Evolutionary conservation across 441 rosid species (phyloP).

Genomic region (Gossypium lobatum): DNA sequence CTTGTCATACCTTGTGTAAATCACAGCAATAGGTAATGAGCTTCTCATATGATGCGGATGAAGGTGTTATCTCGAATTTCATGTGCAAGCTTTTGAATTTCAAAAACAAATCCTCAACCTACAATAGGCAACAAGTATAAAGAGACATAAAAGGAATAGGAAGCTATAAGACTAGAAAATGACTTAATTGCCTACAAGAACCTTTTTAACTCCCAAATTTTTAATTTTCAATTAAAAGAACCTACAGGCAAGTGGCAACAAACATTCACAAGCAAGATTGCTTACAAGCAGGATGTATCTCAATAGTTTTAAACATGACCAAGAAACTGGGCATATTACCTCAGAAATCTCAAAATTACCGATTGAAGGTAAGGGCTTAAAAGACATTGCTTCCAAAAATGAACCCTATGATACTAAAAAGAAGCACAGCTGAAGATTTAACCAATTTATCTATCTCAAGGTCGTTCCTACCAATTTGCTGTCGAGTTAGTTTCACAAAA

Average conservation of each 20-base stretch:
- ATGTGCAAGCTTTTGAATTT: slow-evolving; percentile 53
- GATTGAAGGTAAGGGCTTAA: not conserved
- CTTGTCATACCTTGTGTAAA: slow-evolving; percentile 42
- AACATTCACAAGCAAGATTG: not conserved
- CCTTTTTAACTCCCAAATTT: slow-evolving; percentile 6
- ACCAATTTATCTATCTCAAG: slow-evolving; percentile 7
- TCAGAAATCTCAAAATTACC: not conserved
- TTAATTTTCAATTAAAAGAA: slow-evolving; percentile 4
- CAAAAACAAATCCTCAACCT: slow-evolving; percentile 55
- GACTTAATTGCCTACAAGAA: not conserved
- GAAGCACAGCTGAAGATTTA: not conserved
- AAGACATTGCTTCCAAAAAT: not conserved
- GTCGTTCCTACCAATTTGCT: not conserved
- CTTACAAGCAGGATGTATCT: not conserved
- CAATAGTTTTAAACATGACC: not conserved
- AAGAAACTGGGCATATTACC: not conserved
- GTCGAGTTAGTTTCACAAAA: not conserved
- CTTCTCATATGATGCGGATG: slow-evolving; percentile 48
- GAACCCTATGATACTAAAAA: not conserved
- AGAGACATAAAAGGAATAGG: slow-evolving; percentile 10
- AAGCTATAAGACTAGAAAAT: not conserved
- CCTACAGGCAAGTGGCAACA: not conserved
- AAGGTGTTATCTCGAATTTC: slow-evolving; percentile 45
- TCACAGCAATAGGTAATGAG: slow-evolving; percentile 48
- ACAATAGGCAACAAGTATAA: slow-evolving; percentile 21